phyloP scores from a whole-genome alignment of 305 asterid species.

The Nicotiana rustica region DNA sequence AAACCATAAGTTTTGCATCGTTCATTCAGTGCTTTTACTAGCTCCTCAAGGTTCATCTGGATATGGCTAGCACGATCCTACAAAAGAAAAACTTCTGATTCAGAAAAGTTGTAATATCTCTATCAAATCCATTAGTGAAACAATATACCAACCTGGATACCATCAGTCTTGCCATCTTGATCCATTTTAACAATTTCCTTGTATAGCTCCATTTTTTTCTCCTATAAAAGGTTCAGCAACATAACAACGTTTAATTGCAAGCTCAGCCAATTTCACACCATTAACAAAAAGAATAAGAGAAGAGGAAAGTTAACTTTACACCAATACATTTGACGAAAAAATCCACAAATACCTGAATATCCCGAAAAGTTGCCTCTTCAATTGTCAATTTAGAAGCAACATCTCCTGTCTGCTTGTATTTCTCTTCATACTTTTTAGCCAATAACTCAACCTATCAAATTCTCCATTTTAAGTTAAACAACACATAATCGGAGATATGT shows the following conservation, averaged over 20 bases:
- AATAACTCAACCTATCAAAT: constrained; percentile 74
- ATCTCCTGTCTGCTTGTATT: constrained; percentile 91
- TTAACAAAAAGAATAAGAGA: constrained; percentile 4
- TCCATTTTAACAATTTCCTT: constrained; percentile 86
- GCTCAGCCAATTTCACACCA: constrained; percentile 21
- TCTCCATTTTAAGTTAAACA: constrained; percentile 38
- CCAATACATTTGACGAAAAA: neutral
- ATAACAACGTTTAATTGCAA: neutral
- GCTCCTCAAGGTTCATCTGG: constrained; percentile 86
- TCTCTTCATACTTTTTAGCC: constrained; percentile 93
- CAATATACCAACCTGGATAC: constrained; percentile 64
- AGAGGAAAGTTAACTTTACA: neutral
- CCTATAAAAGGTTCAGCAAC: constrained; percentile 49
- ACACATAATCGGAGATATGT: constrained; percentile 21
- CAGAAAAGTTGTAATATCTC: constrained; percentile 38
- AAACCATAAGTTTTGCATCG: constrained; percentile 97
- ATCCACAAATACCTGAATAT: constrained; percentile 78
- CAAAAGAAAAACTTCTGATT: constrained; percentile 37
- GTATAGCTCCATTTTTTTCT: constrained; percentile 92
- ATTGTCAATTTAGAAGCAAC: constrained; percentile 93
- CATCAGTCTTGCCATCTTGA: constrained; percentile 72
- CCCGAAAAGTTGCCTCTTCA: constrained; percentile 97
- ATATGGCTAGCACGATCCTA: constrained; percentile 84
- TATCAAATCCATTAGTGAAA: constrained; percentile 37
- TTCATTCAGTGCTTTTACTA: constrained; percentile 83